Base-by-base conservation (phyloP, 306 rosid genomes). In the Sindora glabra region DNA sequence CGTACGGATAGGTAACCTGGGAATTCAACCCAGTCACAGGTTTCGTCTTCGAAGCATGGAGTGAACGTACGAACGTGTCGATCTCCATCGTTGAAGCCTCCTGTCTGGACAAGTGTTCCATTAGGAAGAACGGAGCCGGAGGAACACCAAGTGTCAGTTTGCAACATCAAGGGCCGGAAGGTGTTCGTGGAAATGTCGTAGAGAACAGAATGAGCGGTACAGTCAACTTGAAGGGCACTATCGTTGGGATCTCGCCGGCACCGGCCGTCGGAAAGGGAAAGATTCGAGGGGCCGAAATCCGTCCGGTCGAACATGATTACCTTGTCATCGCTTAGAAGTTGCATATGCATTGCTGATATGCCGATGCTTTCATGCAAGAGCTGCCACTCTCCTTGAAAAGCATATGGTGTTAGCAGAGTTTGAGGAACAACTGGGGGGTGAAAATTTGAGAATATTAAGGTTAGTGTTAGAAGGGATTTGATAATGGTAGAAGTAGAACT, bases 301-400 rank as follows among this genome's bases (percentile, higher is more conserved):
- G 95, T 78, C 0, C 97, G 59, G 41, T 90, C 95, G 13, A 86
- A 90, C 41, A 86, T 73, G 63, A 90, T 46, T 59, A 90, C 73
- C 39, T 78, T 71, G 74, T 82, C 74, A 60, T 79, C 72, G 38
- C 49, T 52, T 6, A 81, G 72, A 34, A 86, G 77, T 61, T 86
- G 97, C 94, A 90, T 86, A 88, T 90, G 97, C 94, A 86, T 86
- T 25, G 97, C 83, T 0, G 95, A 84, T 42, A 90, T 71, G 11
- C 95, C 97, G 3, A 82, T 72, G 77, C 62, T 81, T 3, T 50
- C 10, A 10, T 82, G 88, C 65, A 90, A 37, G 5, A 90, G 69
- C 9, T 52, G n/a, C 97, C 97, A 90, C 54, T 69, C 34, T 3
- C 97, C 97, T 41, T 48, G n/a, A 36, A 53, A 41, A 23, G 56